A percentile compares a stretch with the other conserved stretches of the same genome.
Conservation (phyloP, 202 grass and related monocot species). For the Schoenoplectus tabernaemontani region DNA sequence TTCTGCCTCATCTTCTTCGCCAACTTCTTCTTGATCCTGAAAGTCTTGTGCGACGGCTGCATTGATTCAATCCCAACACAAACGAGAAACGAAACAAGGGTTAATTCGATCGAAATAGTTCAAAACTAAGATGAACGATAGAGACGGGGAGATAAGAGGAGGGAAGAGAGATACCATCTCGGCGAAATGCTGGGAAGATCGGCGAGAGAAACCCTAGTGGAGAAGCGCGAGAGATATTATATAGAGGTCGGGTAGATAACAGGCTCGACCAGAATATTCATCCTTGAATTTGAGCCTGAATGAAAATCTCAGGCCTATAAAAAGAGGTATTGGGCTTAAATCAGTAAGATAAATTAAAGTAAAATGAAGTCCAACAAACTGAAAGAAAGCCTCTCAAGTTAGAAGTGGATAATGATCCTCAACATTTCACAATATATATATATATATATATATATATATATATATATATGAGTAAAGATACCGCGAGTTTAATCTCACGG, state of each 20-base stretch:
- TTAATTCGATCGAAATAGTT: too few relatives aligned
- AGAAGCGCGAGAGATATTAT: conserved; percentile 15
- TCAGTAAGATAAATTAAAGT: too few relatives aligned
- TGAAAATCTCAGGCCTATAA: not conserved
- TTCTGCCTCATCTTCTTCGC: conserved; percentile 98
- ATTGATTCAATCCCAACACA: not conserved
- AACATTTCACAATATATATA: too few relatives aligned
- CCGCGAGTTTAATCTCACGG: too few relatives aligned
- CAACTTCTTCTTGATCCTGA: conserved; percentile 92
- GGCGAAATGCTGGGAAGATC: not conserved
- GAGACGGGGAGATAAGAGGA: not conserved
- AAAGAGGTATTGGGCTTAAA: not conserved
- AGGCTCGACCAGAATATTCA: not conserved
- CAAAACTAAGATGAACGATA: too few relatives aligned
- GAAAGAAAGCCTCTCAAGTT: not conserved
- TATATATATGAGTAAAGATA: too few relatives aligned
- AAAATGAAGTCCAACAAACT: not conserved
- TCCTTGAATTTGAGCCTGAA: not conserved
- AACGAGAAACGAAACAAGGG: not conserved
- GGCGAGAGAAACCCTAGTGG: conserved; percentile 27
- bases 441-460: too few relatives aligned
- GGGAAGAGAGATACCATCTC: conserved; percentile 41
- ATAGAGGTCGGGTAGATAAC: not conserved
- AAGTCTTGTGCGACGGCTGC: conserved; percentile 98
- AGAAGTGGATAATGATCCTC: not conserved